Base-by-base conservation (phyloP, 768 basidiomycete genomes). In the Pulveroboletus sp. region DNA sequence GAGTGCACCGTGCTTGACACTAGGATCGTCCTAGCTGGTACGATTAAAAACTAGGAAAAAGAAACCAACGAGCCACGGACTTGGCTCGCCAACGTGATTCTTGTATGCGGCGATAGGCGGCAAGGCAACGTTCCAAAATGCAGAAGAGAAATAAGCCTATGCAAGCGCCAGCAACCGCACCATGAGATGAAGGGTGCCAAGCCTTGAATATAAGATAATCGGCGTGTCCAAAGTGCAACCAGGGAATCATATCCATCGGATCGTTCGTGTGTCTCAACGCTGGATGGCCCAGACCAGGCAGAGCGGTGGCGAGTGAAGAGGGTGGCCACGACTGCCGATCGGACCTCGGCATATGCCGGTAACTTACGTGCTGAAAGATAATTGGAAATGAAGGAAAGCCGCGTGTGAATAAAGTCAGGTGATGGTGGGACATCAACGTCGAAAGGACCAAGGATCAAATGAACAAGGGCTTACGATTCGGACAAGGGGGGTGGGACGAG, bases 111-210 rank as follows among this genome's bases (percentile, higher is more conserved):
- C 85, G 73, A 47, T 76, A 69, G 0, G 83, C 84, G 15, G 77
- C 65, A 38, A 94, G 65, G 68, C 80, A 83, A 54, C 92, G 74
- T 43, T 93, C 89, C 33, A 86, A 69, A 9, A 92, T 59, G 7
- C 82, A 82, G 31, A 93, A 71, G 31, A 85, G 33, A 58, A 86
- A 72, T 18, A 94, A 71, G 0, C 77, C 83, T 49, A 94, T 74
- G 61, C 83, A 87, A 35, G 89, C 84, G 0, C 87, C 91, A 18
- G 79, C 80, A 32, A 90, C 78, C 0, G 85, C 83, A 18, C 86
- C 90, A 6, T 71, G 54, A 0, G 88, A 83, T 3, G 75, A 75
- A 0, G 93, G 91, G 6, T 65, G 68, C 84, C 86, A 87, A 2
- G 76, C 69, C 50, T 79, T 57, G 71, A 93, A 93, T 66, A 80